Evolutionary conservation across 1,284 basidiomycete genomes (phyloP), one percentile per base, ranked within the genome.

Genomic region (Malassezia vespertilionis): DNA sequence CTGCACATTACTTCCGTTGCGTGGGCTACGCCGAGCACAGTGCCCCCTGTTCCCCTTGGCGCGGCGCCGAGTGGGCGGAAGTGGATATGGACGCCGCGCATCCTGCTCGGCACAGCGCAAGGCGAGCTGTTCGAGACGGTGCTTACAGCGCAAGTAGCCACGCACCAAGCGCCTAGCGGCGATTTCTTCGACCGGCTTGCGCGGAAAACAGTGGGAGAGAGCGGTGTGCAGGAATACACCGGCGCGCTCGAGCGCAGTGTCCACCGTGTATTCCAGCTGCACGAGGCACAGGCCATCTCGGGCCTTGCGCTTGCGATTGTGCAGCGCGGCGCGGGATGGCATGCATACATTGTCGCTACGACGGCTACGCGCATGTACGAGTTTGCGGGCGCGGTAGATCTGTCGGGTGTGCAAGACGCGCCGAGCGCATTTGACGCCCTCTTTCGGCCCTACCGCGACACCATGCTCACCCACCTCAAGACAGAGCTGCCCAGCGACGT

Each of bases 351-450:
- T n/a, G 75, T 95, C 9, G 81, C 81, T 4, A 87, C 88, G 0
- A 95, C 91, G 2, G 79, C 82, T 22, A 83, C 85, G 5, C 78
- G 90, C 47, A 83, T 96, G 61, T 93, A 93, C 67, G 89, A 96
- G 66, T 87, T 90, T 52, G 77, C 82, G 42, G 90, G 87, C 0
- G 60, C 36, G 76, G 74, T 56, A 4, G 35, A 41, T 5, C 39
- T 34, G 6, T 80, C 83, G 50, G 78, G 86, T 21, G n/a, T n/a
- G n/a, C n/a, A n/a, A n/a, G 82, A 30, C 3, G 5, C 32, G n/a
- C 36, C 26, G 17, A n/a, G 39, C 27, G 27, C 22, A 5, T 65
- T 57, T 32, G 61, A 61, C n/a, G 53, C 51, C 39, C 53, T 69
- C 17, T 69, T 69, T 33, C 44, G 56, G 28, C 60, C 63, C 3